Conservation (phyloP, 306 rosid genomes). For the Quercus dentata region DNA sequence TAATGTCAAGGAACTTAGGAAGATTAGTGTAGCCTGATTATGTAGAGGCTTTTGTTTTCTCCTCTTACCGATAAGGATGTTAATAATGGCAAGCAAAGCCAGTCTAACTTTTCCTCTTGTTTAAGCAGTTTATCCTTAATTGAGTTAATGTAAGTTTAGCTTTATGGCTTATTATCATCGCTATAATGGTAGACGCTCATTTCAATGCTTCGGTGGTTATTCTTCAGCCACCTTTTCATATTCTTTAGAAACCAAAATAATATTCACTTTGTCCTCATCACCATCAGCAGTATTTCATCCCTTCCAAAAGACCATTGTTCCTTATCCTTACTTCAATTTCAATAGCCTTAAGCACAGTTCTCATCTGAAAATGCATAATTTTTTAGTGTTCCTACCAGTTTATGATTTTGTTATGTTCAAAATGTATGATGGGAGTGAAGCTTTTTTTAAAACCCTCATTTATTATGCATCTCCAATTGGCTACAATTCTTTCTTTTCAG, state of each 20-base stretch:
- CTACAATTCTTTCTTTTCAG: too few species aligned
- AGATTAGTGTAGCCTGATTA: not conserved
- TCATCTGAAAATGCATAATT: not conserved
- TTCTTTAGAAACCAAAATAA: not conserved
- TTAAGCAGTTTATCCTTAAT: not conserved
- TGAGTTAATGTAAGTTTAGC: not conserved
- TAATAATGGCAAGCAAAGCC: not conserved
- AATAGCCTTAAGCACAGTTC: not conserved
- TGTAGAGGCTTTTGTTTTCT: not conserved
- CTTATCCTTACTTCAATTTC: not conserved
- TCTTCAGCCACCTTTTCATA: not conserved
- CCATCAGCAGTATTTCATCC: not conserved
- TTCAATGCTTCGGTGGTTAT: not conserved
- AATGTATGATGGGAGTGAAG: not conserved
- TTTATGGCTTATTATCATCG: not conserved
- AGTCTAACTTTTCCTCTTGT: not conserved
- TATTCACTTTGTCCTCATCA: not conserved
- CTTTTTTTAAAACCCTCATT: not conserved
- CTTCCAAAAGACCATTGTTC: not conserved
- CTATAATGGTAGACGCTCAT: not conserved
- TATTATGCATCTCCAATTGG: constrained; percentile 9
- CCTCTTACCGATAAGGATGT: not conserved
- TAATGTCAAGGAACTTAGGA: not conserved
- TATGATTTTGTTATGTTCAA: not conserved
- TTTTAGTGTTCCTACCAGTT: not conserved